phyloP scores from a whole-genome alignment of 345 rosid genomes.

The Arabis hirsuta region DNA sequence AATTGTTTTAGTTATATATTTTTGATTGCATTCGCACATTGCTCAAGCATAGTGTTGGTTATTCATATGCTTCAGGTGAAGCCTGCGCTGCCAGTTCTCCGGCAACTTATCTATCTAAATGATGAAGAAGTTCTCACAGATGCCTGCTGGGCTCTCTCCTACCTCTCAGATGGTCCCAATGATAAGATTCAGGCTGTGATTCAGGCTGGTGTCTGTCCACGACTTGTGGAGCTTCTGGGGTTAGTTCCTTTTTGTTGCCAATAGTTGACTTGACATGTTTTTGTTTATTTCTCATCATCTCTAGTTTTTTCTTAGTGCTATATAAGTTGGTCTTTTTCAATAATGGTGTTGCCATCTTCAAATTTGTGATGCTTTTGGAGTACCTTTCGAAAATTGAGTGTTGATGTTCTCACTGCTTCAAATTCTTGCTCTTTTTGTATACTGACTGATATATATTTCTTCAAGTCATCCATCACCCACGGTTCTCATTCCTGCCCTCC shows the following conservation, averaged over 20 bases:
- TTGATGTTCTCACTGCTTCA: conserved; percentile 17
- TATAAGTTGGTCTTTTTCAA: conserved; percentile 7
- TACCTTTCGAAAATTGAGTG: conserved; percentile 10
- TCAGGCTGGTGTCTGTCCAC: conserved; percentile 75
- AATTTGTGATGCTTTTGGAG: conserved; percentile 13
- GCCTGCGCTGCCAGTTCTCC: conserved; percentile 79
- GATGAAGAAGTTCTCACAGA: conserved; percentile 93
- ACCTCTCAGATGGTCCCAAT: conserved; percentile 74
- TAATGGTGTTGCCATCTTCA: conserved; percentile 24
- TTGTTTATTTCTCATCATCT: conserved; percentile 19
- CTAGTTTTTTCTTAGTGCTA: conserved; percentile 8
- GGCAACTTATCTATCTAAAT: conserved; percentile 65
- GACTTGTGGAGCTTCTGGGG: conserved; percentile 83
- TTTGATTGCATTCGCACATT: conserved; percentile 8
- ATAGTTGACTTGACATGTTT: conserved; percentile 26
- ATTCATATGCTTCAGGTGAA: conserved; percentile 57
- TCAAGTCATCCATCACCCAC: conserved; percentile 79
- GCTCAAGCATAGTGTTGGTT: conserved; percentile 16
- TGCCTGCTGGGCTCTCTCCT: conserved; percentile 82
- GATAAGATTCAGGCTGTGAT: conserved; percentile 92
- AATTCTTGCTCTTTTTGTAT: background rate
- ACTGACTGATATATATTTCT: conserved; percentile 40
- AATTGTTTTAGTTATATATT: background rate
- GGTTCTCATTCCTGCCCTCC: conserved; percentile 84
- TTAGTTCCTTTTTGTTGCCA: conserved; percentile 46